A percentile compares a stretch with the other conserved stretches of the same genome.
phyloP scores from a whole-genome alignment of 2,329 filamentous ascomycete genomes.

The Colletotrichum sp. region DNA sequence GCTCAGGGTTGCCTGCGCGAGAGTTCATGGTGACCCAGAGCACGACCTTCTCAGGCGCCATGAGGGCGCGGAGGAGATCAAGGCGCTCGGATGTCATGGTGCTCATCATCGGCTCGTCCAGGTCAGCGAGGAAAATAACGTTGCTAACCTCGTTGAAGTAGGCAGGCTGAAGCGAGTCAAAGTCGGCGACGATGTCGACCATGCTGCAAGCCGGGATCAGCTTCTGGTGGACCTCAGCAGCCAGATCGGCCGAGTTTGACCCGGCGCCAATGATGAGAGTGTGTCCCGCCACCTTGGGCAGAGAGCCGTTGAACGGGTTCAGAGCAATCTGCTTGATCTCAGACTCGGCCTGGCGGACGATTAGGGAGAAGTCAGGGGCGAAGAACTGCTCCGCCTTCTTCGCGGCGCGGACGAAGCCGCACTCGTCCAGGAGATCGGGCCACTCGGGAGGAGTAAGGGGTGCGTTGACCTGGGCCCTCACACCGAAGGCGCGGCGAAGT shows the following conservation, averaged over 20 bases:
- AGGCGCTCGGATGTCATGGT: slow-evolving; percentile 34
- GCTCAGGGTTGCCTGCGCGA: slow-evolving; percentile 22
- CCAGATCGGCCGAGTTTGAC: slow-evolving; percentile 21
- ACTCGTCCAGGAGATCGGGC: slow-evolving; percentile 34
- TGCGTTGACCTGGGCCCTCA: not conserved
- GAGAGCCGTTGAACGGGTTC: slow-evolving; percentile 15
- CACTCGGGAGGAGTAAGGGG: slow-evolving; percentile 34
- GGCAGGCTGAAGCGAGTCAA: slow-evolving; percentile 28
- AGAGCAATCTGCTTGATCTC: slow-evolving; percentile 23
- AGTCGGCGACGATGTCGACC: slow-evolving; percentile 19
- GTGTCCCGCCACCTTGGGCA: slow-evolving; percentile 21
- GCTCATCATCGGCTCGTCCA: slow-evolving; percentile 29
- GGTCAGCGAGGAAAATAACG: slow-evolving; percentile 15
- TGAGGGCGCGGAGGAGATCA: slow-evolving; percentile 22
- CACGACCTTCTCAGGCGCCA: slow-evolving; percentile 19
- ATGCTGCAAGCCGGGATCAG: slow-evolving; percentile 25
- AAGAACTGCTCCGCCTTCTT: slow-evolving; percentile 36
- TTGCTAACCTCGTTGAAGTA: slow-evolving; percentile 20
- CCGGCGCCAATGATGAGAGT: slow-evolving; percentile 37
- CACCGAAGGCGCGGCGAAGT: slow-evolving; percentile 18
- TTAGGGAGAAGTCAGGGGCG: slow-evolving; percentile 36
- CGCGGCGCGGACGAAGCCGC: slow-evolving; percentile 35
- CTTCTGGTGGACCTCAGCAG: slow-evolving; percentile 19
- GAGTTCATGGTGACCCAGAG: slow-evolving; percentile 28
- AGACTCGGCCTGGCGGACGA: slow-evolving; percentile 38